Base-by-base conservation (phyloP, 768 basidiomycete species). In the Ramaria sp. region DNA sequence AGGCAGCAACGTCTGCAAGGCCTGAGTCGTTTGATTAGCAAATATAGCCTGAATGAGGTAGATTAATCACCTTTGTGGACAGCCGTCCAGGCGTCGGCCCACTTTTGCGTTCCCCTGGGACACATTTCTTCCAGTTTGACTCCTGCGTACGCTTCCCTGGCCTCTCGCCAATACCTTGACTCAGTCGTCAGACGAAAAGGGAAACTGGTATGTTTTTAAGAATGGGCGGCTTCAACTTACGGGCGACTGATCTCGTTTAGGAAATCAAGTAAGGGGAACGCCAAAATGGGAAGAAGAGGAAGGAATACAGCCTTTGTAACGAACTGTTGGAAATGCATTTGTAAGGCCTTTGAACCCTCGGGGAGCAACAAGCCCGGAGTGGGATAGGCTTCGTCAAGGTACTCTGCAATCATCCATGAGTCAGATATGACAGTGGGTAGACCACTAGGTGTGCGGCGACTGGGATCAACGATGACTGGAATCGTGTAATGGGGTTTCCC, bases 341-440 rank as follows among this genome's bases (percentile, higher is more conserved):
- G 68, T 7, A 80, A 64, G 1, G 71, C 72, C 27, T 65, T 63
- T 0, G 69, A 71, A 17, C 72, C 73, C 3, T 54, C 22, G 0
- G 72, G 74, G 59, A 79, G 63, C 20, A 79, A 61, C 9, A 47
- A 60, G 2, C 73, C 74, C 0, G 73, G 70, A 49, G 70, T 65
- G 0, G 80, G 77, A 61, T 80, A 82, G 1, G 70, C 68, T 1
- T 66, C 64, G 55, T 81, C 80, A 56, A 81, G 69, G 63, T 82
- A 79, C 13, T 68, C 59, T 1, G 75, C 78, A 55, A 82, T 81
- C 33, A 60, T 63, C 42, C 66, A 59, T 0, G 79, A 79, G 34
- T 80, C 75, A 11, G 71, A 60, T 34, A 81, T 33, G 6, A 66
- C 57, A 2, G 63, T 58, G 5, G 67, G 68, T 7, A 75, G 78